These are phyloP conservation scores for Linum lewisii DNA, from an alignment of 345 rosid species.

Conservation along the genomic window DNA sequence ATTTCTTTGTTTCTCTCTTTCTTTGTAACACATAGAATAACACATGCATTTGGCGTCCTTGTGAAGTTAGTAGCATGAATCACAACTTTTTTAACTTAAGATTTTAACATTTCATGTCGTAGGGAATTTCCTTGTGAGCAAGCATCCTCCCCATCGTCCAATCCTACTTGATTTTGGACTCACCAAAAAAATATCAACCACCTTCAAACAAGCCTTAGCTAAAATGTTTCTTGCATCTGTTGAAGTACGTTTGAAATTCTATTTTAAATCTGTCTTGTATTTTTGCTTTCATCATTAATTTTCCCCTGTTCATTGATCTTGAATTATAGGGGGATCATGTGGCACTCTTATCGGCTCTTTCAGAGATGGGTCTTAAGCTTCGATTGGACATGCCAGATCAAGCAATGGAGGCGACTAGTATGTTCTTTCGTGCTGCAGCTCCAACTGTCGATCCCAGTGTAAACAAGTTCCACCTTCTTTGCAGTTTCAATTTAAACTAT, in stretches of 20 bases:
- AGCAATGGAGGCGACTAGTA: slow-evolving; percentile 72
- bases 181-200: slow-evolving; percentile 64
- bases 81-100: neutral
- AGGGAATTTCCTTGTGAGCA: slow-evolving; percentile 97
- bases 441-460: slow-evolving; percentile 78
- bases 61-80: neutral
- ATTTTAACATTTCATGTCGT: slow-evolving; percentile 9
- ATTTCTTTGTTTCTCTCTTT: too few species aligned
- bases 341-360: slow-evolving; percentile 85
- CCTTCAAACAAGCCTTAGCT: slow-evolving; percentile 83
- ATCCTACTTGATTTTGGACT: slow-evolving; percentile 91
- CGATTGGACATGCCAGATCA: slow-evolving; percentile 72
- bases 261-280: slow-evolving; percentile 10
- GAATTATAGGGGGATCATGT: slow-evolving; percentile 85
- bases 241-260: slow-evolving; percentile 49
- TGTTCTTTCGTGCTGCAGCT: slow-evolving; percentile 73
- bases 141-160: slow-evolving; percentile 79
- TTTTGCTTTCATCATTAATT: neutral
- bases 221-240: slow-evolving; percentile 97
- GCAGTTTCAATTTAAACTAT: slow-evolving; percentile 15
- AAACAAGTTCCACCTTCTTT: slow-evolving; percentile 20
- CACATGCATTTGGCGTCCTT: too few species aligned
- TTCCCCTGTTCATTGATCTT: neutral
- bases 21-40: too few species aligned
- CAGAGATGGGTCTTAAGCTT: slow-evolving; percentile 95